Base-by-base conservation (phyloP, 75 land plant species). In the Sequoiadendron giganteum region DNA sequence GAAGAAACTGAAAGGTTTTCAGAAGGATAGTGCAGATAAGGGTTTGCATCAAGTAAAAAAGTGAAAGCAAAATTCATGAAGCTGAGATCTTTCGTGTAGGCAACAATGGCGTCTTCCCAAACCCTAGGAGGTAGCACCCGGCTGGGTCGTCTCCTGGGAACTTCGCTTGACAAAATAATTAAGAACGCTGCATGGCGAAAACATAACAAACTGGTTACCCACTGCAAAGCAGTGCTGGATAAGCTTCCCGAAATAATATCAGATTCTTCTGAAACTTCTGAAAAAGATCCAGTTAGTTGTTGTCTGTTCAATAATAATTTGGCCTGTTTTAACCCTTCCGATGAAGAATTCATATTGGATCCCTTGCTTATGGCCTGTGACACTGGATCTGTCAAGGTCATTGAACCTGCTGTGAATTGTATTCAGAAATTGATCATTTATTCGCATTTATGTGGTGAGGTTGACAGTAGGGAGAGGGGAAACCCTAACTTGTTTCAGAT, bases 121-220 rank as follows among this genome's bases (percentile, higher is more conserved):
- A 40, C 93, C 86, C 93, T 95, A 0, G 96, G 95, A 78, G 95
- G 95, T 32, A 42, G 88, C 8, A 91, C 96, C 54, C 88, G 93
- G 6, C 78, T 89, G 86, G 96, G 95, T 32, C 90, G 93, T 14
- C 87, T 91, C 42, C 79, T 95, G 54, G 95, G 96, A 32, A 92
- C 95, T 0, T 89, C 92, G 6, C 91, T 96, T 78, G 97, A 96
- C 90, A 95, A 93, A 90, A 94, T 96, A 89, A 88, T 95, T 80
- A 96, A 96, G 85, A 96, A 96, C 84, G 97, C 88, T 3, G 92
- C 96, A 28, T 96, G 97, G 97, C 86, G 97, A 30, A 95, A 95
- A 85, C 97, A 96, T 79, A 68, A 94, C 32, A 81, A 89, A 49
- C 92, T 96, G 82, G 96, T 96, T 30, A 45, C 92, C 45, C 87